A percentile compares a stretch with the other conserved stretches of the same genome.
These are phyloP conservation scores for Hortiboletus campestris DNA, from an alignment of 768 basidiomycete genomes.

Conservation along the genomic window DNA sequence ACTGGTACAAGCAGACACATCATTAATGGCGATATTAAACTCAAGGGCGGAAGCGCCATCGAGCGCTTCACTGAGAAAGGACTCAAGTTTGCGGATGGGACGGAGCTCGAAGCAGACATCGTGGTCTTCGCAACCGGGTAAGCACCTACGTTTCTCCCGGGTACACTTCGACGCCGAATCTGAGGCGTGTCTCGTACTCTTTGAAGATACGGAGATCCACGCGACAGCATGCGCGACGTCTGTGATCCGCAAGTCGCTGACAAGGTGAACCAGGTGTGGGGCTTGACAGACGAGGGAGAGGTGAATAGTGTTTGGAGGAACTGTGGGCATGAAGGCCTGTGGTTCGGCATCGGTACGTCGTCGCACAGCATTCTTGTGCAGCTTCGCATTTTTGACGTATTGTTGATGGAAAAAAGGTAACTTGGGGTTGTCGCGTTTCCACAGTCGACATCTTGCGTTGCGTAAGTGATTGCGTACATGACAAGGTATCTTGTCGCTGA, in stretches of 20 bases:
- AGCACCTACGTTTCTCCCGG: not conserved
- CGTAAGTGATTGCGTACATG: constrained; percentile 21
- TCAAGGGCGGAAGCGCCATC: constrained; percentile 43
- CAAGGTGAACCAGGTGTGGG: constrained; percentile 56
- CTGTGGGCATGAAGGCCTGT: constrained; percentile 36
- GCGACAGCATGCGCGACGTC: constrained; percentile 39
- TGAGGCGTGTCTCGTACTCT: not conserved
- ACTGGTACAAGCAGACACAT: constrained; percentile 44
- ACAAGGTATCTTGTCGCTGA: not conserved
- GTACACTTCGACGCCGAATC: not conserved
- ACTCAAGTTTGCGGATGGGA: constrained; percentile 31
- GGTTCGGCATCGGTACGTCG: constrained; percentile 29
- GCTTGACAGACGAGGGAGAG: constrained; percentile 63
- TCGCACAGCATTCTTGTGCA: not conserved
- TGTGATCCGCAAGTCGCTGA: constrained; percentile 46
- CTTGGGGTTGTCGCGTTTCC: constrained; percentile 24
- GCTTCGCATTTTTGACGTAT: not conserved
- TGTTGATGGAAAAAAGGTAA: constrained; percentile 16
- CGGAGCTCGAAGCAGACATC: constrained; percentile 32
- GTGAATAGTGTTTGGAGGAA: constrained; percentile 38
- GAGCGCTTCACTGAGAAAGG: constrained; percentile 31
- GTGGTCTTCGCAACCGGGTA: constrained; percentile 35
- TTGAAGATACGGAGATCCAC: constrained; percentile 46
- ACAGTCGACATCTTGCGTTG: constrained; percentile 31
- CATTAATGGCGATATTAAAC: constrained; percentile 47